Evolutionary conservation across 177 flowering plant species (phyloP), one percentile per base, ranked within the genome.

Genomic region (Vitis hybrid): DNA sequence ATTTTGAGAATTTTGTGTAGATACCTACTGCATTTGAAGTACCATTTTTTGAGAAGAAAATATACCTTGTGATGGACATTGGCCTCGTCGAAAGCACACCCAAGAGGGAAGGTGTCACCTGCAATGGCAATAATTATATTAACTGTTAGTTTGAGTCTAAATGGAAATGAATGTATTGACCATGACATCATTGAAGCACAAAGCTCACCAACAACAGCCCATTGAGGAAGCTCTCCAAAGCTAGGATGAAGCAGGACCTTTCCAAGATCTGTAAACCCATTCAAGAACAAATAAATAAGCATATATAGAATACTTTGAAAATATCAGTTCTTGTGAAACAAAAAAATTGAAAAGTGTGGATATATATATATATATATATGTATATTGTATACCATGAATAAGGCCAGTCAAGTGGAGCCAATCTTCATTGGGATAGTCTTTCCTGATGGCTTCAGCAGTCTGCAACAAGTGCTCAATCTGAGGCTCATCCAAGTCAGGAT

Each of bases 401-500:
- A 90, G 91, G 56, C 81, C 92, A 69, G 89, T 86, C 80, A 90
- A 72, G 59, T 90, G 95, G 58, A 90, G 65, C 95, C 95, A 88
- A 72, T 90, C 94, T 70, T 90, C 85, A 69, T 86, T 62, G 5
- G 94, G 92, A 52, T 90, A 84, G 59, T 88, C 94, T 63, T 82
- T 84, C 21, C 92, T 74, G 9, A 90, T 85, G 1, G 92, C 92
- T 64, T 90, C 92, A 9, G 94, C 94, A 2, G 89, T 81, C 51
- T 90, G 94, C 64, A 90, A 64, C 82, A 90, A 72, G 50, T 90
- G 95, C 72, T 88, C 85, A 60, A 88, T 90, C 56, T 90, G 95
- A 9, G 95, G 95, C 34, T 90, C 95, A 70, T 90, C 95, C 79
- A 90, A 73, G 58, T 90, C 95, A 11, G 95, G 95, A 72, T 89